Base-by-base conservation (phyloP, 192 early-diverging fungal species). In the Entomortierella lignicola region DNA sequence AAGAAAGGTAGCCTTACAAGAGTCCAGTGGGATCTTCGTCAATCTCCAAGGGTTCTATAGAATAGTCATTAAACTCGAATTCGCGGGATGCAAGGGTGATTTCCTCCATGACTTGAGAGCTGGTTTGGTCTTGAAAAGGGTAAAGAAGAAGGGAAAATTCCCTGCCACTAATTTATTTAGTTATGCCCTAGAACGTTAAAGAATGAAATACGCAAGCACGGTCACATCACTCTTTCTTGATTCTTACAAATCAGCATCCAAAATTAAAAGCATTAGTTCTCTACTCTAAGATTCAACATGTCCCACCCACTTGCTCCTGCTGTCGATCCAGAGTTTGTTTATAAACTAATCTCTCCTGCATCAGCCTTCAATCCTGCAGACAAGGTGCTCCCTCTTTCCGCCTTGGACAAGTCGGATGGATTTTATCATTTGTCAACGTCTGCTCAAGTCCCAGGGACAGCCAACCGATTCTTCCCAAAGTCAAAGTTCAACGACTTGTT, bases 351-450 rank as follows among this genome's bases (percentile, higher is more conserved):
- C 63, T 69, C 68, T 0, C 75, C 75, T 1, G 67, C 63, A 4
- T 32, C 60, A 25, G 13, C 67, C 6, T 79, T 79, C 67, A 30
- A 60, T 27, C 50, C 67, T n/a, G 11, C 53, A 1, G 67, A 79
- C 37, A 27, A 37, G 11, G 75, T 66, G 23, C 57, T 79, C 21
- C 68, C 75, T 8, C 63, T 79, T 23, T 79, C 75, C 0, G 75
- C 66, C 0, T 60, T 79, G 0, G 75, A 79, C 75, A 54, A 60
- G 34, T 56, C 75, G n/a, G 75, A 79, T 53, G 75, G 75, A 17
- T 79, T 79, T 42, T 79, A 79, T 55, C 75, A 79, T 42, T 63
- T 79, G 39, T 79, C 75, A 17, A 79, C 75, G 0, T 26, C 48
- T 0, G 50, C 50, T 4, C 75, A 79, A 37, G 75, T 79, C 11